A percentile compares a stretch with the other conserved stretches of the same genome.
These are phyloP conservation scores for Rhypophila decipiens DNA, from an alignment of 495 filamentous ascomycete genomes.

Conservation along the genomic window DNA sequence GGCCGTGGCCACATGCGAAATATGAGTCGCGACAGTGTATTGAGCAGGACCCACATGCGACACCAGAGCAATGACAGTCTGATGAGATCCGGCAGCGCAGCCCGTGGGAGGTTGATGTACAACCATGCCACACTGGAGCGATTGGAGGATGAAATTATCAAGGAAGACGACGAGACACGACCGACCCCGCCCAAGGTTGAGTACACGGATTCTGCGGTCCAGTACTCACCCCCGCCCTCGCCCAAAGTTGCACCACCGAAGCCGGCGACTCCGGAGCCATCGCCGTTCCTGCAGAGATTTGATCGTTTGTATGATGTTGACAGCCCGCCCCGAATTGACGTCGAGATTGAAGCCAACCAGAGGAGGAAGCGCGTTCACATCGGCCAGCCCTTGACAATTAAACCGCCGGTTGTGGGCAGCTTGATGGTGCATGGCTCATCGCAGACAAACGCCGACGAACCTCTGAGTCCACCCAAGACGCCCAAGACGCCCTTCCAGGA, in stretches of 20 bases:
- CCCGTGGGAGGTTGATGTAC: conserved; percentile 38
- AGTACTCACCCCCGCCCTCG: conserved; percentile 76
- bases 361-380: conserved; percentile 56
- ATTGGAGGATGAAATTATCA: conserved; percentile 42
- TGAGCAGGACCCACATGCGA: conserved; percentile 37
- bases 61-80: conserved; percentile 47
- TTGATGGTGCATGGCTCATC: conserved; percentile 65
- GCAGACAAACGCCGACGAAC: conserved; percentile 65
- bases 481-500: conserved; percentile 46
- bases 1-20: conserved; percentile 30
- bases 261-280: conserved; percentile 35
- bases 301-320: conserved; percentile 33
- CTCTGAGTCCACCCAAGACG: conserved; percentile 62
- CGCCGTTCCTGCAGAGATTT: conserved; percentile 15
- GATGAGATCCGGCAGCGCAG: conserved; percentile 42
- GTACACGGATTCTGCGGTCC: conserved; percentile 71
- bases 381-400: conserved; percentile 35
- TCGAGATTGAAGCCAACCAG: conserved; percentile 65
- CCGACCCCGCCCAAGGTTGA: conserved; percentile 13
- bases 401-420: conserved; percentile 20
- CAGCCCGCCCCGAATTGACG: conserved; percentile 37
- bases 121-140: conserved; percentile 43
- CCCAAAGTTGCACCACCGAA: conserved; percentile 45
- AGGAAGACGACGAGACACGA: conserved; percentile 40
- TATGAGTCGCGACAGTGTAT: conserved; percentile 28